Evolutionary conservation across 148 eudicot genomes (phyloP), one percentile per base, ranked within the genome.

Genomic region (Fagopyrum homotropicum): DNA sequence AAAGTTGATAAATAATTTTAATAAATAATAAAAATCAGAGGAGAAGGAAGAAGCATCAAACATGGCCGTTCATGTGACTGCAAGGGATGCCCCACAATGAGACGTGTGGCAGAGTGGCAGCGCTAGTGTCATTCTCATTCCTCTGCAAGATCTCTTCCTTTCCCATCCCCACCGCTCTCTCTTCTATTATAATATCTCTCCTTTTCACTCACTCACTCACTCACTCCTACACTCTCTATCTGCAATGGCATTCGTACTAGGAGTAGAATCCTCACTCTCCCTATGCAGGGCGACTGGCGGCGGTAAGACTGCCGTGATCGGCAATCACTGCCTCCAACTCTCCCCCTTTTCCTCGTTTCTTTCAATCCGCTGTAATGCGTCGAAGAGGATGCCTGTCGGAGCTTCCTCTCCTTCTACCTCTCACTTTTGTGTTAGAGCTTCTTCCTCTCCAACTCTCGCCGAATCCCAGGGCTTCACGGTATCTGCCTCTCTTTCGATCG

Each of bases 401-500:
- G 46, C 68, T 17, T 57, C 59, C 9, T 29, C 63, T 60, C 63
- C 80, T 29, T 26, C 55, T 7, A 57, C 79, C 72, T 7, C 86
- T 56, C 45, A 4, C 69, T 40, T 15, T 17, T 66, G 46, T 17
- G 54, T 87, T 45, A 87, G 45, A 75, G 92, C 92, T 56, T 80
- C 91, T 73, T 85, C 90, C 29, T 74, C 86, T 49, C 75, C 86
- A 6, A 49, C 81, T 9, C 77, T 79, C 10, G 9, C 86, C 8
- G 85, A 86, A 19, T 79, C 88, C 45, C 82, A 81, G 11, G 86
- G 86, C 73, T 82, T 87, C 70, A 80, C 86, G 85, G 96, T 88
- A 69, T 51, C 2, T 35, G 26, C 3, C 40, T 35, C 10, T 71
- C 49, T 48, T 46, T 72, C 17, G 4, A 22, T 3, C 12, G 52